Evolutionary conservation across 768 basidiomycete genomes (phyloP).

Genomic region (Lentinula lateritia): DNA sequence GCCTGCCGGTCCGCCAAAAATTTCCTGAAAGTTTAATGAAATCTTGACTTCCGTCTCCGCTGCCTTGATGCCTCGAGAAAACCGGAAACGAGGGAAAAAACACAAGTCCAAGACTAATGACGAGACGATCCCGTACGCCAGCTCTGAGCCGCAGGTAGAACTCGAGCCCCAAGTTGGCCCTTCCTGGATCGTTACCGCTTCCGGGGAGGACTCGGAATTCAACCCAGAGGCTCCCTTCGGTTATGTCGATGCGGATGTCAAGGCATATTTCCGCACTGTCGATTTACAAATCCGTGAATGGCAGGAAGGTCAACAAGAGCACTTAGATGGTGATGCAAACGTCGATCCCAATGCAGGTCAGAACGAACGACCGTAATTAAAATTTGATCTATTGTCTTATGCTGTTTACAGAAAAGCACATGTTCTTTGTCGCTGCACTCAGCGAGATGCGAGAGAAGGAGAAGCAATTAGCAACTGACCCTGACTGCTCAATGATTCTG

Average conservation of each 20-base stretch:
- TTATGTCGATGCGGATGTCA: constrained; percentile 82
- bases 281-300: constrained; percentile 85
- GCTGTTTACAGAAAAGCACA: constrained; percentile 50
- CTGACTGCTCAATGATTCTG: constrained; percentile 85
- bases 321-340: constrained; percentile 39
- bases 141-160: constrained; percentile 8
- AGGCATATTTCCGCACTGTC: constrained; percentile 88
- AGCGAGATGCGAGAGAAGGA: constrained; percentile 86
- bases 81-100: constrained; percentile 73
- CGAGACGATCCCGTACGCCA: constrained; percentile 16
- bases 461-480: constrained; percentile 85
- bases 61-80: constrained; percentile 62
- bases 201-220: constrained; percentile 26
- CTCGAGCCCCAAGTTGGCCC: constrained; percentile 36
- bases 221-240: constrained; percentile 82
- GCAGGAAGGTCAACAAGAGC: constrained; percentile 52
- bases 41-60: neutral
- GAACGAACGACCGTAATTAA: neutral
- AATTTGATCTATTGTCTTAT: neutral
- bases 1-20: neutral
- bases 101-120: constrained; percentile 45
- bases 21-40: neutral
- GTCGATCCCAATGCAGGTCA: constrained; percentile 68
- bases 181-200: constrained; percentile 62
- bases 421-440: constrained; percentile 80